Evolutionary conservation across 106 monocot genomes (phyloP).

Genomic region (Apostasia ramifera): DNA sequence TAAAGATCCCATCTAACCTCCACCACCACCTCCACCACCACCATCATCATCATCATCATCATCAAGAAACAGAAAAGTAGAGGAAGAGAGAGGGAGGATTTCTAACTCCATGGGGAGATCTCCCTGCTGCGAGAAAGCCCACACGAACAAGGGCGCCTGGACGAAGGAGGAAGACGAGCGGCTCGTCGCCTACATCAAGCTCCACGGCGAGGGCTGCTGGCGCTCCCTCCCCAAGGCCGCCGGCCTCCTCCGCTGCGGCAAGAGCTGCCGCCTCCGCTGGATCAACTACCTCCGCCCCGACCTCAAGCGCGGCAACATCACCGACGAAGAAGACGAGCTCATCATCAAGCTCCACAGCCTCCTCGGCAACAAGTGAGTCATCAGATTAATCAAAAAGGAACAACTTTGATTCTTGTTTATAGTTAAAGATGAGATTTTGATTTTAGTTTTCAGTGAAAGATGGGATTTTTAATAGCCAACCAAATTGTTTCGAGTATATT

Average conservation of each 20-base stretch:
- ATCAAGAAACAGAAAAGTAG: too few relatives aligned
- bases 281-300: conserved; percentile 50
- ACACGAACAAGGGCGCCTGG: conserved; percentile 14
- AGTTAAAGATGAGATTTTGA: not conserved
- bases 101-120: conserved; percentile 4
- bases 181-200: conserved; percentile 3
- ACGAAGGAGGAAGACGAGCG: conserved; percentile 16
- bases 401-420: not conserved
- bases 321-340: conserved; percentile 52
- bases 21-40: too few relatives aligned
- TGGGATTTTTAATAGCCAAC: not conserved
- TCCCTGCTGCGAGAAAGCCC: conserved; percentile 13
- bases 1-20: not conserved
- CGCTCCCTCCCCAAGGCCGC: conserved; percentile 51
- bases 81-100: not conserved
- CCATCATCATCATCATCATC: too few relatives aligned
- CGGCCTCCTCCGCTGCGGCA: conserved; percentile 29
- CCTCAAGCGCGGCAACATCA: conserved; percentile 61
- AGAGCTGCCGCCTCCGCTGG: conserved; percentile 50
- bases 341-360: conserved; percentile 58
- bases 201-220: conserved; percentile 39
- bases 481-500: not conserved
- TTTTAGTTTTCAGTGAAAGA: not conserved
- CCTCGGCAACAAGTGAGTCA: conserved; percentile 36
- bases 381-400: too few relatives aligned